phyloP scores from a whole-genome alignment of 2,329 filamentous ascomycete species.

The Neurospora sp. region DNA sequence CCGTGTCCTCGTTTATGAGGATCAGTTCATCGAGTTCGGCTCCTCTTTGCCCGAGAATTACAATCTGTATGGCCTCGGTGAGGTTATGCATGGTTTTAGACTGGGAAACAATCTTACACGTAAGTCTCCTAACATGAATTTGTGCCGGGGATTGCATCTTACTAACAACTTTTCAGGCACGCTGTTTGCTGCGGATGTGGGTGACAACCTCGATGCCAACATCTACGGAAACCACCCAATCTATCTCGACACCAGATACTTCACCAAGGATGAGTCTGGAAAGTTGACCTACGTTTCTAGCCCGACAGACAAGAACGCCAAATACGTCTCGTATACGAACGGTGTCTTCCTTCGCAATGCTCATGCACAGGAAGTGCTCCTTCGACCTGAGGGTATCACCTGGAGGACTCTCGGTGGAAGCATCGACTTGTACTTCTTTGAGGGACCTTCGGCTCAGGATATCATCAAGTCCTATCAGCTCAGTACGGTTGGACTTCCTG shows the following conservation, averaged over 20 bases:
- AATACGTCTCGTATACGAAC: conserved; percentile 61
- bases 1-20: conserved; percentile 58
- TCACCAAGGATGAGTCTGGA: conserved; percentile 41
- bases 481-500: conserved; percentile 58
- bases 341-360: conserved; percentile 70
- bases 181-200: conserved; percentile 56
- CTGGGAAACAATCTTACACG: conserved; percentile 66
- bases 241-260: conserved; percentile 73
- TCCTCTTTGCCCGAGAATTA: conserved; percentile 59
- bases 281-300: conserved; percentile 44
- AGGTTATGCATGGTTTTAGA: conserved; percentile 60
- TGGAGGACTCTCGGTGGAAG: conserved; percentile 68
- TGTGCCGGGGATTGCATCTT: background rate
- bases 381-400: conserved; percentile 54
- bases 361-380: conserved; percentile 64
- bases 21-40: conserved; percentile 69
- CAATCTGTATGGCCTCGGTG: conserved; percentile 67
- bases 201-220: conserved; percentile 55
- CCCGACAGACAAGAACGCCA: conserved; percentile 38
- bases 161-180: conserved; percentile 24
- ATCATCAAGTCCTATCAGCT: conserved; percentile 63
- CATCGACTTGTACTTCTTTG: conserved; percentile 72
- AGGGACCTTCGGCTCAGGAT: conserved; percentile 58
- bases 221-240: conserved; percentile 71
- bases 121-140: conserved; percentile 17